Evolutionary conservation across 352 stramenopile genomes (phyloP), one percentile per base, ranked within the genome.

Genomic region (Thalassiosira hispida): DNA sequence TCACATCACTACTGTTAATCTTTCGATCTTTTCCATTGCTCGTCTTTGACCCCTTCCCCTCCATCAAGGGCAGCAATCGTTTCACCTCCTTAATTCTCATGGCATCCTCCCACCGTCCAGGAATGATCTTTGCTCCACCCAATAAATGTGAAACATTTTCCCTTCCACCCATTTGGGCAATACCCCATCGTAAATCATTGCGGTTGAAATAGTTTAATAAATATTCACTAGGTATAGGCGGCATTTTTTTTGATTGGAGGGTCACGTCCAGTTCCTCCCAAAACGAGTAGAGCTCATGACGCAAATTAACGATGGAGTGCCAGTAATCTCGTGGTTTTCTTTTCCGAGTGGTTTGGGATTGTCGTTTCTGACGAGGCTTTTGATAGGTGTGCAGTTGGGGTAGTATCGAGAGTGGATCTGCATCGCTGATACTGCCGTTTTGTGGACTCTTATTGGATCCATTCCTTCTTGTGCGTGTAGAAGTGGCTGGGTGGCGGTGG

Each of bases 151-250:
- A 61, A 60, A 88, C n/a, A 20, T 55, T 67, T 51, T 86, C 61
- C 23, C 81, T 56, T 33, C 72, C 86, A 44, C 80, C 74, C 57
- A 79, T 70, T 46, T 68, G 64, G 11, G 64, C 61, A 47, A 92
- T 89, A 12, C 63, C 83, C 44, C 51, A 72, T 40, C 81, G 67
- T 20, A 92, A 63, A 74, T 92, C 86, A 52, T 90, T 74, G 23
- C 86, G 74, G 40, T 84, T 29, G 68, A 81, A 92, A 69, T 83
- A 71, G 47, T 84, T 84, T 22, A 92, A 69, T 60, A 90, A 59
- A 59, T 65, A 38, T 65, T 88, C 76, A 47, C 70, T 87, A 3
- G 81, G 84, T 60, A 90, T 85, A 1, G 76, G 76, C 20, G 83
- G 79, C 35, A 64, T 67, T 40, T 31, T 29, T 53, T 77, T 25